Evolutionary conservation across 2,329 filamentous ascomycete species (phyloP), one percentile per base, ranked within the genome.

Genomic region (Hymenoscyphus scutula): DNA sequence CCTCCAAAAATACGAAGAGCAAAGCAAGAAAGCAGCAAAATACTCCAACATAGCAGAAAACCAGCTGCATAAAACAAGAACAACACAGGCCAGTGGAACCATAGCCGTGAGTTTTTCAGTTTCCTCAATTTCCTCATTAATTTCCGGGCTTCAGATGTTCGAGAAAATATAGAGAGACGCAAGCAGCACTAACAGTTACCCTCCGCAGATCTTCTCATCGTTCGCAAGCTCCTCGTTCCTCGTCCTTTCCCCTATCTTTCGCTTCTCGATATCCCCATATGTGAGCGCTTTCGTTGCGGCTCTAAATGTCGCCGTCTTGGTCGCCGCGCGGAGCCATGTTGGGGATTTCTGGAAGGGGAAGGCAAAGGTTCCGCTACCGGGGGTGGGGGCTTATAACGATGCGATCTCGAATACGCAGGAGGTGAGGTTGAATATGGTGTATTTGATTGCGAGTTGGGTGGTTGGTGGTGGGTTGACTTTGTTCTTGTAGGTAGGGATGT

Each of bases 1-100:
- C 62, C 75, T 81, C 4, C 74, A 72, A 34, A 74, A 75, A 58
- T 81, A 81, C 68, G 79, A 82, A 67, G 72, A 76, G n/a, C 75
- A 75, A 29, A 71, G 73, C 53, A 73, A 81, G 67, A 79, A 78
- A 65, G 74, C 77, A 17, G 79, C 80, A 8, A 75, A 79, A 64
- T 76, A 77, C 70, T 80, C 78, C 2, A 74, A 74, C 32, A 75
- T 75, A 45, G 79, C 77, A 7, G 77, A 72, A 41, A 65, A 72
- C 5, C 76, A 81, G 66, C 70, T 81, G 25, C 71, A 76, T 67
- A 76, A 76, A 68, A 81, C 80, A 3, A 73, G 78, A 58, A 76
- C 73, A 0, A 82, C 79, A 0, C 78, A 80, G 63, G 74, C 74
- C 1, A 73, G 74, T 51, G 77, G 75, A 11, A 76, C 76, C 27